phyloP scores from a whole-genome alignment of 352 stramenopile species.

The Phytophthora pistaciae region DNA sequence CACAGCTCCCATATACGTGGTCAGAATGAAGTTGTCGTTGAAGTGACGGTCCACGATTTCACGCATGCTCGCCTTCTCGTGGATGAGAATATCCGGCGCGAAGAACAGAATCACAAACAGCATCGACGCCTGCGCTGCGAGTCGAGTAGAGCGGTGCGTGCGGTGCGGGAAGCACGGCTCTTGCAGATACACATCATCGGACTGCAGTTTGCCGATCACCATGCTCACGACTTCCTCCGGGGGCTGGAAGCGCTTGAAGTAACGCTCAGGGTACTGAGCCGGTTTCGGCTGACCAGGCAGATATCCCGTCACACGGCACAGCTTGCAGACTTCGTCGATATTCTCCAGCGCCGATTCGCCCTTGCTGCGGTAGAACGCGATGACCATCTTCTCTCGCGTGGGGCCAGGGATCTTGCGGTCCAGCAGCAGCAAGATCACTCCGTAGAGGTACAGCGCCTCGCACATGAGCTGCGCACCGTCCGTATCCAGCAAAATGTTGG shows the following conservation, averaged over 20 bases:
- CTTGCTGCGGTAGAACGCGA: conserved; percentile 89
- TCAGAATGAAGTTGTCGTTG: conserved; percentile 97
- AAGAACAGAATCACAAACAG: conserved; percentile 97
- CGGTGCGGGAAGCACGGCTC: conserved; percentile 93
- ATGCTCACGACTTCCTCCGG: conserved; percentile 92
- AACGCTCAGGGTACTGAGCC: conserved; percentile 88
- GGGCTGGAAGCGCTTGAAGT: conserved; percentile 90
- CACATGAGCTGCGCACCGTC: conserved; percentile 95
- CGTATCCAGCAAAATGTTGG: conserved; percentile 94
- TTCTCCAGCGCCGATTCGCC: conserved; percentile 91
- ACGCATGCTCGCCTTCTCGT: conserved; percentile 93
- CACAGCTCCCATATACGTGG: conserved; percentile 95
- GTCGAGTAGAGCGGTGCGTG: conserved; percentile 92
- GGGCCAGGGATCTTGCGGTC: conserved; percentile 92
- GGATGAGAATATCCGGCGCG: conserved; percentile 91
- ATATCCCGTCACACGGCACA: conserved; percentile 92
- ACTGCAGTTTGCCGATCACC: conserved; percentile 94
- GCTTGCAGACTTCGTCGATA: conserved; percentile 93
- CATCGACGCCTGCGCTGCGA: conserved; percentile 94
- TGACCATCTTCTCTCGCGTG: conserved; percentile 94
- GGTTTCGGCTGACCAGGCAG: conserved; percentile 86
- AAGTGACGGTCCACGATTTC: conserved; percentile 97
- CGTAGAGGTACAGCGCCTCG: conserved; percentile 96
- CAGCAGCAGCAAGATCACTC: conserved; percentile 94
- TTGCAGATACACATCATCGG: conserved; percentile 95